Evolutionary conservation across 1,284 basidiomycete genomes (phyloP).

Genomic region (Microbotryomycetes sp.): DNA sequence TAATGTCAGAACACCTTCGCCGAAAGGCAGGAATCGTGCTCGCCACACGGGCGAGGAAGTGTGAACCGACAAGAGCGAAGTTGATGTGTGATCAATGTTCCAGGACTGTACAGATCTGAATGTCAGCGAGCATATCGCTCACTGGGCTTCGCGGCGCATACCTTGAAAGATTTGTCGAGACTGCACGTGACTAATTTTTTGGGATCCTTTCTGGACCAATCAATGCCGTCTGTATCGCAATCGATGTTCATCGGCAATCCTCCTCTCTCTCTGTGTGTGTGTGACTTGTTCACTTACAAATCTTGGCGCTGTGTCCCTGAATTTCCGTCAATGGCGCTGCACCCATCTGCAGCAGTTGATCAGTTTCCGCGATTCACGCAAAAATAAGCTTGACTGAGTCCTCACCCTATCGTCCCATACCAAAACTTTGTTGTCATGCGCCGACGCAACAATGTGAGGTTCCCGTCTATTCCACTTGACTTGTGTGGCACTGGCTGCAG

Average conservation of each 20-base stretch:
- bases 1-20: conserved; percentile 76
- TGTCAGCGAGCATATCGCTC: conserved; percentile 18
- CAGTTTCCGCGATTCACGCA: no score
- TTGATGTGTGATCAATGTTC: conserved; percentile 17
- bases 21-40: conserved; percentile 86
- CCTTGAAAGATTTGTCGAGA: conserved; percentile 83
- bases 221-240: conserved; percentile 58
- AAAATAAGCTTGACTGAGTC: no score
- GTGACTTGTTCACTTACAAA: conserved; percentile 44
- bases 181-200: conserved; percentile 83
- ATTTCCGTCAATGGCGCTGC: conserved; percentile 71
- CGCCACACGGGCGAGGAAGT: conserved; percentile 82
- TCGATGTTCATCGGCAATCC: background rate
- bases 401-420: conserved; percentile 78
- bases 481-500: conserved; percentile 72
- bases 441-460: conserved; percentile 74
- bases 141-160: conserved; percentile 52
- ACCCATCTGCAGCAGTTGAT: conserved; percentile 60
- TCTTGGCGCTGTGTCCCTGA: conserved; percentile 73
- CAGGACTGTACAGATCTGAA: conserved; percentile 18
- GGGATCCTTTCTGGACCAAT: conserved; percentile 72
- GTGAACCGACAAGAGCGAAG: conserved; percentile 44
- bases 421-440: conserved; percentile 71
- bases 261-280: no score
- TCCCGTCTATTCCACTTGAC: conserved; percentile 91